Evolutionary conservation across 495 filamentous ascomycete genomes (phyloP), one percentile per base, ranked within the genome.

Genomic region (Chaetomium cochliodes): DNA sequence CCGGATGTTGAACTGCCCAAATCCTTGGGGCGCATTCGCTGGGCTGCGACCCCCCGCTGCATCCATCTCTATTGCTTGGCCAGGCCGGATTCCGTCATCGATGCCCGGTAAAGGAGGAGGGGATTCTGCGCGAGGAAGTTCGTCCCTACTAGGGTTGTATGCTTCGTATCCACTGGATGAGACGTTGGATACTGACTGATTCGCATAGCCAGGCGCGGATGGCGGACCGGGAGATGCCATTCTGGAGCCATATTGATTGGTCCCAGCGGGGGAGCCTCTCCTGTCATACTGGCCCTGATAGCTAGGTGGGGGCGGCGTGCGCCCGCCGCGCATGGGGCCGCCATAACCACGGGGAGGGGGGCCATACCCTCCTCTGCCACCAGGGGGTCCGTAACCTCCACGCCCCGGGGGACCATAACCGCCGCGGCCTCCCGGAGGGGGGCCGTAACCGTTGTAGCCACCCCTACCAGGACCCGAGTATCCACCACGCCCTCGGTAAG

Each of bases 11-110:
- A 78, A 83, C 68, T 79, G 83, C 22, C 75, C 80, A 68, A 77
- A 79, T 30, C 71, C 78, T 5, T 68, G 71, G 47, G 77, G 76
- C 6, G 70, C 56, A 12, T 77, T 74, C 25, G 82, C 76, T 28
- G 84, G 82, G 63, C 77, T 83, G n/a, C 82, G 82, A 1, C 81
- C 81, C 66, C 81, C 81, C 66, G 81, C 69, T 67, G 90, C 80
- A 78, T 91, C 88, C 91, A 96, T 93, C 72, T 93, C 92, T 55
- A 92, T 83, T 0, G 91, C 90, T 69, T 91, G 89, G n/a, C 88
- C 89, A 23, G 88, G 80, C 18, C 77, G 72, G 16, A 74, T 65
- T 7, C 57, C 72, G 50, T 79, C 71, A 28, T 86, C 81, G 15
- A 84, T 65, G 47, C 76, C 75, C 9, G 88, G 86, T 67, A 89